Evolutionary conservation across 495 filamentous ascomycete genomes (phyloP), one percentile per base, ranked within the genome.

Genomic region (Aspergillus ostianus): DNA sequence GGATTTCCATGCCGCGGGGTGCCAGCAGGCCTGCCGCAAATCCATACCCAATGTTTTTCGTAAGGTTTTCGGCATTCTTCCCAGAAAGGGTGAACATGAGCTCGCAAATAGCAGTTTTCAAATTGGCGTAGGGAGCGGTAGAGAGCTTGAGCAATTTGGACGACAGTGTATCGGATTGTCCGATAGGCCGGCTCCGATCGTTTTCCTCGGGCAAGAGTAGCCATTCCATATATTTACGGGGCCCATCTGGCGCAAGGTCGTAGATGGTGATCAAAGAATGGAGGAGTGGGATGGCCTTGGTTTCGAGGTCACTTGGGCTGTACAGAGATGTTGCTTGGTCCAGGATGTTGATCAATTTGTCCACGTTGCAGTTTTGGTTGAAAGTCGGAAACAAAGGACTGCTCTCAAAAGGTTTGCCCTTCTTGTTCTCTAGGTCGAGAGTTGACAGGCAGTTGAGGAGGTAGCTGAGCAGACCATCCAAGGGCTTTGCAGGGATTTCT

Each of bases 11-110:
- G 20, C 91, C 87, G 51, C 90, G 89, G 47, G 88, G 87, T 72
- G 92, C 87, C 30, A 98, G 75, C 66, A 93, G 93, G 2, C 94
- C 94, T 1, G 92, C 89, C 3, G 94, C 94, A 66, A 89, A 97
- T 0, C 94, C 94, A 65, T 96, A 97, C 1, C 94, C 91, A 26
- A 96, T 90, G 56, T 92, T 91, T 45, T 86, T 78, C 0, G 94
- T 88, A 53, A 94, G 87, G 29, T 72, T 87, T 23, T 82, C 80
- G 0, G 88, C 84, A 63, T 92, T 83, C 62, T 86, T 89, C 52
- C 86, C 87, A 2, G 90, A 95, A 23, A 97, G 79, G 48, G 94
- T 90, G 68, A 97, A 98, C 59, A 96, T 84, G 13, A 98, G 79
- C 47, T 86, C 81, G 0, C 88, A 90, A 41, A 96, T 87, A n/a